phyloP scores from a whole-genome alignment of 306 rosid genomes.

The Gastrolobium bilobum region DNA sequence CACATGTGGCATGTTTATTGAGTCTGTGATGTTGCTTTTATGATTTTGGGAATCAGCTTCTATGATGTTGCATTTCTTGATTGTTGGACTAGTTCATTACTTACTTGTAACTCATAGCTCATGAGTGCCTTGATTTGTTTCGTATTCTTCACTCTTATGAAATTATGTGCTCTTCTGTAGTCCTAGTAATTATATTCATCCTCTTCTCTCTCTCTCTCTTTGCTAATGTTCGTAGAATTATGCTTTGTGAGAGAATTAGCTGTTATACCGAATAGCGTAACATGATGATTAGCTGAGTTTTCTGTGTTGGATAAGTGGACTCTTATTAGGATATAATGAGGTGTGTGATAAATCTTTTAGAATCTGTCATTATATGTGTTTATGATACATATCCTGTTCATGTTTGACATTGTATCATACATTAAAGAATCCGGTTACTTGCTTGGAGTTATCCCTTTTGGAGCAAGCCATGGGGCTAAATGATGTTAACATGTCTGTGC shows the following conservation, averaged over 20 bases:
- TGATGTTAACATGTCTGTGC: constrained; percentile 3
- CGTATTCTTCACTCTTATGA: not conserved
- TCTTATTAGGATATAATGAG: constrained; percentile 31
- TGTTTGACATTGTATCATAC: not conserved
- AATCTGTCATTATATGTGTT: not conserved
- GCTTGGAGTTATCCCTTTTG: constrained; percentile 20
- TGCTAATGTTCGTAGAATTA: not conserved
- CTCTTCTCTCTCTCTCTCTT: not conserved
- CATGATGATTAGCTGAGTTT: constrained; percentile 23
- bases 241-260: constrained; percentile 21
- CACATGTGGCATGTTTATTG: constrained; percentile 8
- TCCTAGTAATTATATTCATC: not conserved
- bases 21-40: constrained; percentile 5
- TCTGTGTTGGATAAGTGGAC: not conserved
- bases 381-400: not conserved
- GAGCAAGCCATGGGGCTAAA: not conserved
- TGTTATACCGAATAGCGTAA: not conserved
- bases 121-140: constrained; percentile 15
- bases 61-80: constrained; percentile 27
- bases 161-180: constrained; percentile 16
- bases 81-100: constrained; percentile 34
- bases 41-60: constrained; percentile 28
- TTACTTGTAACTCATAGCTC: constrained; percentile 15
- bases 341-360: not conserved
- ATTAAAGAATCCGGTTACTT: not conserved